Percentiles rank a stretch among this genome's conserved stretches.
These are phyloP conservation scores for Fistulinella staudtii DNA, from an alignment of 1,284 basidiomycete genomes.

Conservation along the genomic window DNA sequence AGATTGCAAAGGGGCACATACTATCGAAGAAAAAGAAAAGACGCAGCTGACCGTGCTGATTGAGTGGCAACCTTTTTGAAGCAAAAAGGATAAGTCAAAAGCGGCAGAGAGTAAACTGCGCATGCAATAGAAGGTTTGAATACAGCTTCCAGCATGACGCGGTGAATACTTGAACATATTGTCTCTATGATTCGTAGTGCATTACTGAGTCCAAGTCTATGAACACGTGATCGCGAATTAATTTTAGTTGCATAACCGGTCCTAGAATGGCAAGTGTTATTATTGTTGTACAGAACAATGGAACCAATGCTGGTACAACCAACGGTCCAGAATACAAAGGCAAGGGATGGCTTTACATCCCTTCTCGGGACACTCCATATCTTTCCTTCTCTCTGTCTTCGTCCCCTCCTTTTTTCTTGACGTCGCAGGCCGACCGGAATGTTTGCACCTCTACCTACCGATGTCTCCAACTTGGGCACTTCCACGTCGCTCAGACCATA, in stretches of 20 bases:
- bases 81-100: too few relatives aligned
- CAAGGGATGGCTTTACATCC: slow-evolving; percentile 6
- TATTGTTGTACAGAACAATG: slow-evolving; percentile 35
- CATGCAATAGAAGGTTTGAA: too few relatives aligned
- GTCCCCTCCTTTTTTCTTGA: slow-evolving; percentile 16
- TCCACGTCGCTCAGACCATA: slow-evolving; percentile 70
- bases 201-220: too few relatives aligned
- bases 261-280: slow-evolving; percentile 24
- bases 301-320: background rate
- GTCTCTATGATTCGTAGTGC: too few relatives aligned
- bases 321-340: slow-evolving; percentile 24
- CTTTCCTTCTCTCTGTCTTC: slow-evolving; percentile 25
- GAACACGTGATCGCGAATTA: slow-evolving; percentile 3
- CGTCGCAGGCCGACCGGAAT: slow-evolving; percentile 51
- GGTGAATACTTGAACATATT: too few relatives aligned
- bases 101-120: too few relatives aligned
- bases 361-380: slow-evolving; percentile 11
- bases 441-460: slow-evolving; percentile 30
- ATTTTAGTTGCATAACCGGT: slow-evolving; percentile 8
- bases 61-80: too few relatives aligned
- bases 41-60: too few relatives aligned
- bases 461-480: slow-evolving; percentile 29
- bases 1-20: too few relatives aligned
- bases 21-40: too few relatives aligned
- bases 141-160: too few relatives aligned